Evolutionary conservation across 129 eudicot species (phyloP).

Genomic region (sunflower (Helianthus annuus)): DNA sequence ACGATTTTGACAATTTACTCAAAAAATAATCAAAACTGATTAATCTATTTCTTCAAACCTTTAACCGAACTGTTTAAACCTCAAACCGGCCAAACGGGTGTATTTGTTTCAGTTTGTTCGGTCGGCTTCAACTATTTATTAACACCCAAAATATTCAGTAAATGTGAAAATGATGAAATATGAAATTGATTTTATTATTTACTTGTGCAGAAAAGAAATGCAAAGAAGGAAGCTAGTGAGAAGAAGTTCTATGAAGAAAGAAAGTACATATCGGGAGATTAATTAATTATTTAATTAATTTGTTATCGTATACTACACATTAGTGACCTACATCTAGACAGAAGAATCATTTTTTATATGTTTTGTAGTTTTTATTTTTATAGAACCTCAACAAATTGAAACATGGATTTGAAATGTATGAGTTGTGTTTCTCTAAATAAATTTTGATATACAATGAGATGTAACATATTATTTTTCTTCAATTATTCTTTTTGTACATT

Average conservation of each 20-base stretch:
- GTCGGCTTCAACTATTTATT: too few relatives aligned
- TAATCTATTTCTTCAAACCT: too few relatives aligned
- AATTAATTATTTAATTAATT: neutral
- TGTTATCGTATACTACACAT: conserved; percentile 19
- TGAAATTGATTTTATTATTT: neutral
- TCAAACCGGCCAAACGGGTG: too few relatives aligned
- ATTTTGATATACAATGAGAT: conserved; percentile 18
- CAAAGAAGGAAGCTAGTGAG: conserved; percentile 85
- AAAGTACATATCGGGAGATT: conserved; percentile 63
- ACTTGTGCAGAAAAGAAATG: conserved; percentile 72
- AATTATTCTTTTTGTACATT: conserved; percentile 18
- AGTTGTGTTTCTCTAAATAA: conserved; percentile 21
- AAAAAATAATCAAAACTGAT: too few relatives aligned
- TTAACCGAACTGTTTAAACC: too few relatives aligned
- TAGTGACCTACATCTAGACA: conserved; percentile 20
- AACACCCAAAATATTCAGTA: too few relatives aligned
- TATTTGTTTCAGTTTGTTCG: too few relatives aligned
- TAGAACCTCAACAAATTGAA: conserved; percentile 20
- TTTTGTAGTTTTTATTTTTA: conserved; percentile 20
- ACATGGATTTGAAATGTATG: conserved; percentile 6
- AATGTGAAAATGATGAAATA: neutral
- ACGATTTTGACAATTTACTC: too few relatives aligned
- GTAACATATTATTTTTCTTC: conserved; percentile 4
- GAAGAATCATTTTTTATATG: conserved; percentile 14
- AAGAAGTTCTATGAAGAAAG: conserved; percentile 71